Conservation (phyloP, 176 grass and related monocot species). For the Raddia distichophylla region DNA sequence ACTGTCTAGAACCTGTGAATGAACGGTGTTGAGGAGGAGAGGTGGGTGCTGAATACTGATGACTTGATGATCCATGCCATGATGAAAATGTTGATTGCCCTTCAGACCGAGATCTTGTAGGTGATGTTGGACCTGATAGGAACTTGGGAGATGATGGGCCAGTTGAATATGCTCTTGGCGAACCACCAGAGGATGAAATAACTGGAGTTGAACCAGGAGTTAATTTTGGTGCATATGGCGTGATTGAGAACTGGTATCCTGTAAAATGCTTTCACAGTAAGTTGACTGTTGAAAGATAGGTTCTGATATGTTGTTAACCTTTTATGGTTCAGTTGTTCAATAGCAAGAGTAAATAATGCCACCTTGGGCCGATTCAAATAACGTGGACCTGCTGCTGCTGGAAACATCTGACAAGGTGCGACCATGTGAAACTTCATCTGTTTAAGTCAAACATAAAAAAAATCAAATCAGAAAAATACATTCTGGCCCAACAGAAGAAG, state of each 20-base stretch:
- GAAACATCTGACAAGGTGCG: slow-evolving; percentile 43
- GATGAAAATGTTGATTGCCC: slow-evolving; percentile 47
- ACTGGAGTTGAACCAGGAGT: slow-evolving; percentile 55
- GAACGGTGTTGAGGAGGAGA: slow-evolving; percentile 73
- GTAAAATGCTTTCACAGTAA: slow-evolving; percentile 46
- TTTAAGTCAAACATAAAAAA: slow-evolving; percentile 33
- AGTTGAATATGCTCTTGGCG: slow-evolving; percentile 59
- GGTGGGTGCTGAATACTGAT: slow-evolving; percentile 71
- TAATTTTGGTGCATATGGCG: slow-evolving; percentile 53
- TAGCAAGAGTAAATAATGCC: slow-evolving; percentile 41
- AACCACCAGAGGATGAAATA: slow-evolving; percentile 59
- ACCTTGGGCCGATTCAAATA: slow-evolving; percentile 58
- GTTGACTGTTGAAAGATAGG: neutral
- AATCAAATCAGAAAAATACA: slow-evolving; percentile 21
- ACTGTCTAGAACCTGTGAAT: slow-evolving; percentile 52
- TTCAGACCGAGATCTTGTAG: slow-evolving; percentile 59
- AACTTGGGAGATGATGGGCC: slow-evolving; percentile 67
- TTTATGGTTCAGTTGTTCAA: slow-evolving; percentile 15
- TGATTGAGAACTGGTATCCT: slow-evolving; percentile 76
- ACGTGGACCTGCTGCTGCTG: slow-evolving; percentile 53
- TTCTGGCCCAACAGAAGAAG: slow-evolving; percentile 16
- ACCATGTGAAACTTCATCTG: slow-evolving; percentile 72
- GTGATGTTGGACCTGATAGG: slow-evolving; percentile 70
- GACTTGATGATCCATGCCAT: slow-evolving; percentile 64
- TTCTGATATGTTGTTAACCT: neutral